Conservation (phyloP, 2,329 filamentous ascomycete species). For the Ascochyta clinopodiicola region DNA sequence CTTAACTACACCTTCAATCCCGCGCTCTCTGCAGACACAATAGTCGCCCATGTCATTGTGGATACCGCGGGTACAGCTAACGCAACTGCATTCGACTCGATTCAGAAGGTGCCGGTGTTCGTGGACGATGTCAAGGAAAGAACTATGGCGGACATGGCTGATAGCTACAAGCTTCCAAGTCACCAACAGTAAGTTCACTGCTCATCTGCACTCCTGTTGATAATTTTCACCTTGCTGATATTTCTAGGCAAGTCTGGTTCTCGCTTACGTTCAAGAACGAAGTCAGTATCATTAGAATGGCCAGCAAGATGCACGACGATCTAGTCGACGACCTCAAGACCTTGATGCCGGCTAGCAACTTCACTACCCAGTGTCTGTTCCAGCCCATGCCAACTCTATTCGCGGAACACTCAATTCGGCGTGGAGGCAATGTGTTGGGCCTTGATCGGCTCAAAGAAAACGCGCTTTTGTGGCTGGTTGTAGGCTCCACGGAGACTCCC, state of each 20-base stretch:
- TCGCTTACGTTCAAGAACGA: constrained; percentile 37
- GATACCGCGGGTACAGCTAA: constrained; percentile 16
- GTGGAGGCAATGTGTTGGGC: constrained; percentile 20
- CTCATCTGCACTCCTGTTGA: background rate
- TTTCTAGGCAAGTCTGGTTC: constrained; percentile 21
- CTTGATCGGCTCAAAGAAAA: constrained; percentile 25
- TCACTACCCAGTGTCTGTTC: constrained; percentile 9
- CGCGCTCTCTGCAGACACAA: background rate
- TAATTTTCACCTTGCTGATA: background rate
- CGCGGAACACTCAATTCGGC: background rate
- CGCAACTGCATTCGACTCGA: background rate
- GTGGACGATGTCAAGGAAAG: constrained; percentile 19
- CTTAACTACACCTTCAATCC: constrained; percentile 16
- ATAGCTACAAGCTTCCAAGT: constrained; percentile 9
- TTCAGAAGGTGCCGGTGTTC: constrained; percentile 16
- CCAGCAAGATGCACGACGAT: constrained; percentile 48
- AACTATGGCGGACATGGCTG: constrained; percentile 19
- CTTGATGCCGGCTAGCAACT: constrained; percentile 12
- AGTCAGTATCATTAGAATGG: constrained; percentile 41
- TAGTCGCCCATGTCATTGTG: constrained; percentile 13
- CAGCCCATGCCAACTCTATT: constrained; percentile 21
- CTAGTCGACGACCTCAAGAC: constrained; percentile 39
- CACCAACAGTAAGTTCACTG: constrained; percentile 8
- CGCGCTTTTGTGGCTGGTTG: constrained; percentile 20
- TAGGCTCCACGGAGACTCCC: constrained; percentile 5